Percentiles rank a stretch among this genome's conserved stretches.
Evolutionary conservation across 139 green algal genomes (phyloP).

Genomic region (Limnomonas spitsbergensis): DNA sequence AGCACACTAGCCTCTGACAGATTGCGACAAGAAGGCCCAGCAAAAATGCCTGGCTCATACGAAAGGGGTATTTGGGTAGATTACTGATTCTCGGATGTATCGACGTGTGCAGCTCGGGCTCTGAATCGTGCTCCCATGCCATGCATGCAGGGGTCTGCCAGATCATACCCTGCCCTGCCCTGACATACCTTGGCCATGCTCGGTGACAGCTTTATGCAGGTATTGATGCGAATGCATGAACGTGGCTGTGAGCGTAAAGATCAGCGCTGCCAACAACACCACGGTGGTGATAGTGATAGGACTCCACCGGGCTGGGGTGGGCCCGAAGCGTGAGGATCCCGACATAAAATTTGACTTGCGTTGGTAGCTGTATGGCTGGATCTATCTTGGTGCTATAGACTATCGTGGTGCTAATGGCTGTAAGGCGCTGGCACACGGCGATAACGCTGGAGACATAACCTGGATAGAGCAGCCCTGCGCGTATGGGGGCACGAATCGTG

Average conservation of each 20-base stretch:
- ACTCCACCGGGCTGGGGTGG: too few species aligned
- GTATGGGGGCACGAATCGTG: too few species aligned
- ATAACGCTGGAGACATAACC: too few species aligned
- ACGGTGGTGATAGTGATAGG: neutral
- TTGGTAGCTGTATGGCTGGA: too few species aligned
- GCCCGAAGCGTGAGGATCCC: too few species aligned
- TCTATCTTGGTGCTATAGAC: too few species aligned
- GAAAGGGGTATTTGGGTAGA: neutral
- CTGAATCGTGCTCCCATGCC: neutral
- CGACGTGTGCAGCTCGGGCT: neutral
- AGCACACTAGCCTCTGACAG: too few species aligned
- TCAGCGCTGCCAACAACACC: neutral
- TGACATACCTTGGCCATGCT: neutral
- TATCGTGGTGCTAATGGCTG: too few species aligned
- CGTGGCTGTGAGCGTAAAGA: neutral
- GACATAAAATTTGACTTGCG: too few species aligned
- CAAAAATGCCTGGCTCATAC: neutral
- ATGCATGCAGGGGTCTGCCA: neutral
- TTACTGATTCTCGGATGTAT: neutral
- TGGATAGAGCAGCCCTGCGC: too few species aligned
- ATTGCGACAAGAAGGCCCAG: neutral
- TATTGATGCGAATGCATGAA: conserved; percentile 1
- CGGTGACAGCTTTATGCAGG: conserved; percentile 1
- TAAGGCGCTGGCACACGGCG: too few species aligned
- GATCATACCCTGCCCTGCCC: neutral